These are phyloP conservation scores for Mycosphaerella sp. DNA, from an alignment of 2,329 filamentous ascomycete species.

Conservation along the genomic window DNA sequence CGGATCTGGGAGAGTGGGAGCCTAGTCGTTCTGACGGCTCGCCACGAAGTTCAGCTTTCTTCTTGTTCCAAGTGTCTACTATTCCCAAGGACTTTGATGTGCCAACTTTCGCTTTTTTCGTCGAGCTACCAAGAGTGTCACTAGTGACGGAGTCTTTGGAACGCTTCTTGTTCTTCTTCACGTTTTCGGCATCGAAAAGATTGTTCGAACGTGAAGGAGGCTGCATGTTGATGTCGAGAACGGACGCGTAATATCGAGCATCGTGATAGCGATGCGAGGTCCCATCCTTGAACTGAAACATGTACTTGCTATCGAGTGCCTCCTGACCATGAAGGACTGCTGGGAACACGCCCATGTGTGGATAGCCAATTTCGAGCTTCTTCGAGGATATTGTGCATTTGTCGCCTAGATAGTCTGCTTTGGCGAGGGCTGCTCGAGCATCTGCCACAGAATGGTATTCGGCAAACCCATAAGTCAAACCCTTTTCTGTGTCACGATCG, in stretches of 20 bases:
- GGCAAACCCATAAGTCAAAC: slow-evolving; percentile 75
- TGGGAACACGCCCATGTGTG: slow-evolving; percentile 79
- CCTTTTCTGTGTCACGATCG: slow-evolving; percentile 63
- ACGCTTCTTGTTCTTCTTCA: slow-evolving; percentile 17
- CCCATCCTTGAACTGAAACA: slow-evolving; percentile 17
- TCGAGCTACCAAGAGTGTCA: slow-evolving; percentile 38
- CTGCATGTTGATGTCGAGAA: slow-evolving; percentile 19
- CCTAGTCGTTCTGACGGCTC: slow-evolving; percentile 11
- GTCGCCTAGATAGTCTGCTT: slow-evolving; percentile 60
- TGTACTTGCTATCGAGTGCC: slow-evolving; percentile 35
- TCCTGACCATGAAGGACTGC: slow-evolving; percentile 53
- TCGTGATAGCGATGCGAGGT: slow-evolving; percentile 21
- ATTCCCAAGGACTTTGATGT: slow-evolving; percentile 28
- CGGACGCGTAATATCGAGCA: slow-evolving; percentile 22
- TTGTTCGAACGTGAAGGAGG: slow-evolving; percentile 14
- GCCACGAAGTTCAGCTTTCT: slow-evolving; percentile 25
- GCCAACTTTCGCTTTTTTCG: slow-evolving; percentile 50
- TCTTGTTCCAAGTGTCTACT: slow-evolving; percentile 27
- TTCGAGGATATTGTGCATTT: slow-evolving; percentile 73
- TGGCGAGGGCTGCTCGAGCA: slow-evolving; percentile 65
- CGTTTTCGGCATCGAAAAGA: neutral
- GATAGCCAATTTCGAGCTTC: slow-evolving; percentile 64
- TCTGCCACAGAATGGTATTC: slow-evolving; percentile 72
- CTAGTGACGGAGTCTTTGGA: slow-evolving; percentile 6
- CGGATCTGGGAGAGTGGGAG: slow-evolving; percentile 12